Conservation (phyloP, 2,329 filamentous ascomycete species). For the Tolypocladium endophyticum region DNA sequence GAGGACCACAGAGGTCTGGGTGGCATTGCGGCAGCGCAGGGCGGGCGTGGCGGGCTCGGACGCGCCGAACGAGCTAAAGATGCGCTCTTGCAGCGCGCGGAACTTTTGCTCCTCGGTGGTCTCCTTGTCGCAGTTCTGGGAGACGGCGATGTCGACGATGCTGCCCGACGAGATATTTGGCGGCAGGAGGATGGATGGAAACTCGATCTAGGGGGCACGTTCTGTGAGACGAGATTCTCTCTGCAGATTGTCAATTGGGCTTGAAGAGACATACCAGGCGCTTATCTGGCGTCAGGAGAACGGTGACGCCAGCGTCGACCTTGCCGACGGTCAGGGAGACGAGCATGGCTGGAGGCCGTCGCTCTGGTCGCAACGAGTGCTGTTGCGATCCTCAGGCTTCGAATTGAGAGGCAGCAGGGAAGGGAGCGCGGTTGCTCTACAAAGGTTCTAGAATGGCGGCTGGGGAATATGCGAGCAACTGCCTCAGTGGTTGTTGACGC, state of each 20-base stretch:
- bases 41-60: conserved; percentile 64
- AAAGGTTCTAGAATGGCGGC: background rate
- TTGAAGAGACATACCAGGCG: conserved; percentile 57
- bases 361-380: background rate
- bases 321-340: conserved; percentile 98
- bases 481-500: background rate
- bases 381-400: background rate
- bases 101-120: conserved; percentile 64
- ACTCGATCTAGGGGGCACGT: conserved; percentile 67
- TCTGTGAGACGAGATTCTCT: background rate
- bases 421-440: background rate
- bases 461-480: background rate
- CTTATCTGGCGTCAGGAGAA: conserved; percentile 93
- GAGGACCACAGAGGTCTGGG: conserved; percentile 94
- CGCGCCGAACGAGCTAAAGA: conserved; percentile 78
- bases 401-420: background rate
- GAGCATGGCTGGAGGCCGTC: conserved; percentile 52
- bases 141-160: conserved; percentile 95
- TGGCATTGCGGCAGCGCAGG: conserved; percentile 90
- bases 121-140: conserved; percentile 76
- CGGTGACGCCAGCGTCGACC: conserved; percentile 96
- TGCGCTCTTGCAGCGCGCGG: conserved; percentile 75
- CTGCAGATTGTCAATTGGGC: background rate
- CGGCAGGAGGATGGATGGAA: conserved; percentile 92
- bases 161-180: conserved; percentile 91